Conservation (phyloP, 352 stramenopile species). For the Globisporangium heterothallicum region DNA sequence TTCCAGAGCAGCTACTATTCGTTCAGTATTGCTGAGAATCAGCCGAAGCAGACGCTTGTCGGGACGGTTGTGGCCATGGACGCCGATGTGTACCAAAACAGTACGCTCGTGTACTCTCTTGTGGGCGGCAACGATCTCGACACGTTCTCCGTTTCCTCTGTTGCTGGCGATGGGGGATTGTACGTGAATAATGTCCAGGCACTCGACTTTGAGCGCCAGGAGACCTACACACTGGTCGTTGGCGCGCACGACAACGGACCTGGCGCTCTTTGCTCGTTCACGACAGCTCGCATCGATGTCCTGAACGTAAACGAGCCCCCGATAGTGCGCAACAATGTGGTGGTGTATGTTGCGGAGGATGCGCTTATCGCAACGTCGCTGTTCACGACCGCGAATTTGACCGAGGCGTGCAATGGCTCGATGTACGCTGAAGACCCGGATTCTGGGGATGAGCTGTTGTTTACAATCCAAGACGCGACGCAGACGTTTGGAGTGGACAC, state of each 20-base stretch:
- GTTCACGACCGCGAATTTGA: neutral
- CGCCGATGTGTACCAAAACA: constrained; percentile 42
- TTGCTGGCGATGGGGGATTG: constrained; percentile 28
- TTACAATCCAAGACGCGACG: constrained; percentile 1
- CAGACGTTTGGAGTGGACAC: neutral
- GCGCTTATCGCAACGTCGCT: neutral
- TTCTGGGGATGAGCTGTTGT: neutral
- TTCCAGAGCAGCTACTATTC: constrained; percentile 28
- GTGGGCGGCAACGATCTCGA: constrained; percentile 32
- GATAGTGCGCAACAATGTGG: neutral
- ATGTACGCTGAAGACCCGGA: constrained; percentile 1
- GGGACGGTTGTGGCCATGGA: constrained; percentile 31
- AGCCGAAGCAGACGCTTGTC: constrained; percentile 20
- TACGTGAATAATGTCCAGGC: constrained; percentile 22
- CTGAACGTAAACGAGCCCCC: constrained; percentile 27
- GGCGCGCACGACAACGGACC: constrained; percentile 22
- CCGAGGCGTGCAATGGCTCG: neutral
- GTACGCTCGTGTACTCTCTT: constrained; percentile 41
- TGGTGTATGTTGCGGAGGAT: constrained; percentile 25
- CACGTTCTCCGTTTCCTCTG: constrained; percentile 33
- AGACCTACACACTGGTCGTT: constrained; percentile 15
- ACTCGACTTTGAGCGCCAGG: constrained; percentile 41
- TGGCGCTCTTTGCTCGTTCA: constrained; percentile 17
- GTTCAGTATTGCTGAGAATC: constrained; percentile 37
- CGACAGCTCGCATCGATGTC: constrained; percentile 17